These are phyloP conservation scores for Penicillium steckii DNA, from an alignment of 495 filamentous ascomycete genomes.

Conservation along the genomic window DNA sequence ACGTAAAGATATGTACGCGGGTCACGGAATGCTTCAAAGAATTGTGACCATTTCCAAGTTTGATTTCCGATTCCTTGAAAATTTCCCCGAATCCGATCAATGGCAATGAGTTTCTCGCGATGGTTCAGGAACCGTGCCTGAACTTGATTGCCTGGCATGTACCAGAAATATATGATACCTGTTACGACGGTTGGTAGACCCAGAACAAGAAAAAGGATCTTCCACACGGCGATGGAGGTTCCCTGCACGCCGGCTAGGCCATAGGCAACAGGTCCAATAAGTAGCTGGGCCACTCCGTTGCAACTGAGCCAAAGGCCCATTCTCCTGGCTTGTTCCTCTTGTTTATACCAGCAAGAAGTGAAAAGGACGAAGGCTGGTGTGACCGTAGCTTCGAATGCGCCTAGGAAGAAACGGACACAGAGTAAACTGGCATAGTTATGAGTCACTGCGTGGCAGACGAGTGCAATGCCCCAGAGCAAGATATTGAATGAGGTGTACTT, in stretches of 20 bases:
- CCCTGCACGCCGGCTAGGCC: slow-evolving; percentile 22
- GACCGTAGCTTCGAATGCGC: slow-evolving; percentile 59
- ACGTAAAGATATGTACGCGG: background rate
- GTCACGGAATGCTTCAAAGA: slow-evolving; percentile 38
- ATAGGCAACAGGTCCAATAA: slow-evolving; percentile 29
- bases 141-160: slow-evolving; percentile 45
- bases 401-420: slow-evolving; percentile 52
- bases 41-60: slow-evolving; percentile 47
- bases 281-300: slow-evolving; percentile 43
- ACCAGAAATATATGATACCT: slow-evolving; percentile 32
- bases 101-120: slow-evolving; percentile 40
- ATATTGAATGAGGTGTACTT: slow-evolving; percentile 41
- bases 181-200: slow-evolving; percentile 28
- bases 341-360: slow-evolving; percentile 48
- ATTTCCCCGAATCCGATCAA: slow-evolving; percentile 49
- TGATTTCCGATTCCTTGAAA: slow-evolving; percentile 53
- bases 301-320: slow-evolving; percentile 51
- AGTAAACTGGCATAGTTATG: slow-evolving; percentile 37
- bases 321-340: slow-evolving; percentile 45
- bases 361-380: slow-evolving; percentile 46
- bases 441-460: slow-evolving; percentile 47
- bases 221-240: slow-evolving; percentile 26
- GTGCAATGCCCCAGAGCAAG: slow-evolving; percentile 53
- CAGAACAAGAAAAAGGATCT: slow-evolving; percentile 30
- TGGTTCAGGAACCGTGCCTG: slow-evolving; percentile 35